Evolutionary conservation across 495 filamentous ascomycete genomes (phyloP), one percentile per base, ranked within the genome.

Genomic region (Talaromyces stipitatus): DNA sequence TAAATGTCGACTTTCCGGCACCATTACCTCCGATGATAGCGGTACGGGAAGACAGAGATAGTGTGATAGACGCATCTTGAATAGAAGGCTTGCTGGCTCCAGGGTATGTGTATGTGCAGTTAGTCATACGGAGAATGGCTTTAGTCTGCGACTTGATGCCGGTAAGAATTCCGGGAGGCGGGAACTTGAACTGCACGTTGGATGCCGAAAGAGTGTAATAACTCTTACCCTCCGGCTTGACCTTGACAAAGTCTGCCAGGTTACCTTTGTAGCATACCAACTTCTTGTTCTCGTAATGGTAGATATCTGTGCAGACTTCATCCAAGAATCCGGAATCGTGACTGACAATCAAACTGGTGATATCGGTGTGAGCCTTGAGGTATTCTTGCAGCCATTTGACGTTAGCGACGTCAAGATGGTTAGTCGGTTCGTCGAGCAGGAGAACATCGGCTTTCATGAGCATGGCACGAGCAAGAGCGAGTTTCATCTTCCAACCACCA

Each of bases 401-500:
- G 68, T 98, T 98, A 58, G 85, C 87, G 63, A 97, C 92, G 70
- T 98, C 94, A 62, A 98, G 76, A 70, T 98, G 94, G 79, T 98
- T 98, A 67, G 94, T 98, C 69, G 94, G 94, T 84, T 98, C 94
- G 81, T 99, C 94, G 28, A 99, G 84, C 30, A 99, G 74, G 32
- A 99, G 77, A 41, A 99, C 92, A 71, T 99, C 92, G 32, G 94
- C 94, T 67, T 86, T 88, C 81, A 89, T 87, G 61, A 99, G 81
- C 94, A 99, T 97, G 58, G 94, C 94, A 64, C 94, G 84, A 53
- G 95, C 94, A 63, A 99, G 78, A 56, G 94, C 94, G 55, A 99
- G 76, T 84, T 99, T 99, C 94, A 99, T 99, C 83, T 99, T 97
- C 94, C 94, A 99, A 65, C 94, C 94, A 69, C 94, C 94, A n/a